These are phyloP conservation scores for Patellifolia procumbens DNA, from an alignment of 179 eudicot species.

Conservation along the genomic window DNA sequence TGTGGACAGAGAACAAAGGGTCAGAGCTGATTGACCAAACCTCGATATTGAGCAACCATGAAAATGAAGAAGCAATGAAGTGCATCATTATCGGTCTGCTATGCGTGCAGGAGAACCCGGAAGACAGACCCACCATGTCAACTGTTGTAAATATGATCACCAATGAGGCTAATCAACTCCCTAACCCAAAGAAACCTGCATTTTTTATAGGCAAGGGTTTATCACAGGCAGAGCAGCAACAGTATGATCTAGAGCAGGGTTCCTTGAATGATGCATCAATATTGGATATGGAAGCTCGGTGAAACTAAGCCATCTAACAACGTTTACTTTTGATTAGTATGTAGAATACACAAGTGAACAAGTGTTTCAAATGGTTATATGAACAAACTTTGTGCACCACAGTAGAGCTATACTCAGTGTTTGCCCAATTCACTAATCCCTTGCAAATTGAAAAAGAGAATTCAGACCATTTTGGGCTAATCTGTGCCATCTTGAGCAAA, in stretches of 20 bases:
- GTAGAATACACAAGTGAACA: neutral
- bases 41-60: neutral
- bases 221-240: neutral
- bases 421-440: no score
- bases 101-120: slow-evolving; percentile 30
- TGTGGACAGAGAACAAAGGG: slow-evolving; percentile 26
- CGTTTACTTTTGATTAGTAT: neutral
- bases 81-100: slow-evolving; percentile 29
- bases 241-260: slow-evolving; percentile 25
- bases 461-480: no score
- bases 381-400: no score
- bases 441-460: no score
- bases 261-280: slow-evolving; percentile 21
- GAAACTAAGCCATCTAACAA: neutral
- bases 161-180: slow-evolving; percentile 25
- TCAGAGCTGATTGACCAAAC: slow-evolving; percentile 27
- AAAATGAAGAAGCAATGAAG: slow-evolving; percentile 25
- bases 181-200: slow-evolving; percentile 29
- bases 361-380: neutral
- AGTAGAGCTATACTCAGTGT: no score
- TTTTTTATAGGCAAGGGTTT: slow-evolving; percentile 12
- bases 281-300: slow-evolving; percentile 23
- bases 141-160: slow-evolving; percentile 26
- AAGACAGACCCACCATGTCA: slow-evolving; percentile 30
- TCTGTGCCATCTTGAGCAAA: no score